A percentile compares a stretch with the other conserved stretches of the same genome.
These are phyloP conservation scores for Theileria equi DNA, from an alignment of 169 alveolate species.

Conservation along the genomic window DNA sequence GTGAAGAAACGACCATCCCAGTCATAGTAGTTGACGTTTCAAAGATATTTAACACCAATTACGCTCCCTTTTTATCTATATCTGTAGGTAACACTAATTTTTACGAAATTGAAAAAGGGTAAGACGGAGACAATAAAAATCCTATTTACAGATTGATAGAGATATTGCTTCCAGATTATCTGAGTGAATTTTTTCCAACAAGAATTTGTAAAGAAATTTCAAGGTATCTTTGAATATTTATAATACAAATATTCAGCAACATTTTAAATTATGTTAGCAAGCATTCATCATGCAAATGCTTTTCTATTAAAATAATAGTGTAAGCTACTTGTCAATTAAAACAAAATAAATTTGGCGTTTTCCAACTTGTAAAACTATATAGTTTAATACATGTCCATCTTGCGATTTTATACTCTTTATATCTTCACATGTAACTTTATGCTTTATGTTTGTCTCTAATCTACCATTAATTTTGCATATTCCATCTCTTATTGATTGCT, in stretches of 20 bases:
- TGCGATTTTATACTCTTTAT: conserved; percentile 9
- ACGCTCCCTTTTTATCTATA: conserved; percentile 34
- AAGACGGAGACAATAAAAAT: too few species aligned
- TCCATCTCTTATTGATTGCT: conserved; percentile 54
- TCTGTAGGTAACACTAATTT: neutral
- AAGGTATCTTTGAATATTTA: neutral
- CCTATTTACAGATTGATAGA: too few species aligned
- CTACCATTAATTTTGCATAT: conserved; percentile 47
- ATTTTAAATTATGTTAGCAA: conserved; percentile 20
- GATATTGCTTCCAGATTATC: conserved; percentile 1
- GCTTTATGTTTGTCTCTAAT: conserved; percentile 10
- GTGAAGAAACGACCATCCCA: neutral
- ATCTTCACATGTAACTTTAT: conserved; percentile 17
- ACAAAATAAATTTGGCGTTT: conserved; percentile 44
- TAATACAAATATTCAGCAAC: conserved; percentile 3
- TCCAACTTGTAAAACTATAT: conserved; percentile 43
- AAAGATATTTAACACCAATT: neutral
- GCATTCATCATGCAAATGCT: conserved; percentile 6
- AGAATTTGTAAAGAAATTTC: neutral
- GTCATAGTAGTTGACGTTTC: conserved; percentile 39
- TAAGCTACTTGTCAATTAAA: neutral
- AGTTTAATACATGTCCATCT: conserved; percentile 12
- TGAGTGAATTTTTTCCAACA: conserved; percentile 1
- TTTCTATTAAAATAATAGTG: conserved; percentile 24
- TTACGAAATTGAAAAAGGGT: conserved; percentile 2